Conservation (phyloP, 768 basidiomycete species). For the Tylopilus cervinicoccineus region DNA sequence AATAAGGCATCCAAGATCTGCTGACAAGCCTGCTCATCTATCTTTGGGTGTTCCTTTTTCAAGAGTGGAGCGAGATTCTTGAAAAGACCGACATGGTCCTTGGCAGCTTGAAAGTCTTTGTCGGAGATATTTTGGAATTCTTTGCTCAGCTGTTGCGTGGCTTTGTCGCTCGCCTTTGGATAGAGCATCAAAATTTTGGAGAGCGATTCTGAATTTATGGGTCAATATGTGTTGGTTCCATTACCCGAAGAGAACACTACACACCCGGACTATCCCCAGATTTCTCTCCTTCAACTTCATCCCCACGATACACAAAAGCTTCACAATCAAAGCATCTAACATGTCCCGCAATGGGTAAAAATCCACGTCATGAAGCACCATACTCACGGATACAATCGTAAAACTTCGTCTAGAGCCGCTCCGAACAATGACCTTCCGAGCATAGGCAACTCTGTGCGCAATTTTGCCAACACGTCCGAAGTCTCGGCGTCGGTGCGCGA, state of each 20-base stretch:
- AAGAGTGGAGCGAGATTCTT: constrained; percentile 1
- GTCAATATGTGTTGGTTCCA: not conserved
- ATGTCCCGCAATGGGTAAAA: not conserved
- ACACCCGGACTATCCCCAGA: constrained; percentile 4
- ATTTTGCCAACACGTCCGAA: not conserved
- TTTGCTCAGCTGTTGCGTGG: not conserved
- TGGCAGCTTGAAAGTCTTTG: constrained; percentile 9
- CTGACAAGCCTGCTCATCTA: not conserved
- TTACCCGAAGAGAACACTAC: not conserved
- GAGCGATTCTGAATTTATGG: constrained; percentile 9
- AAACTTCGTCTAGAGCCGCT: constrained; percentile 20
- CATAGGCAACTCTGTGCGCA: constrained; percentile 1
- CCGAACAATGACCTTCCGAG: constrained; percentile 22
- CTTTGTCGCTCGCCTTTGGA: constrained; percentile 12
- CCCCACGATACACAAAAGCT: constrained; percentile 3
- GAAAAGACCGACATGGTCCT: constrained; percentile 14
- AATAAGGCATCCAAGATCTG: constrained; percentile 4
- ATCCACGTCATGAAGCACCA: not conserved
- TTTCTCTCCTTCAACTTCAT: not conserved
- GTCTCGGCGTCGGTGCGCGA: not conserved
- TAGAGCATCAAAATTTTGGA: not conserved
- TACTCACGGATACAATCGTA: constrained; percentile 25
- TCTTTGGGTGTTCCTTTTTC: not conserved
- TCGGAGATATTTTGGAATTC: constrained; percentile 4
- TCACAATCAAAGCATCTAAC: constrained; percentile 15